phyloP scores from a whole-genome alignment of 345 rosid genomes.

The Eutrema yunnanense region DNA sequence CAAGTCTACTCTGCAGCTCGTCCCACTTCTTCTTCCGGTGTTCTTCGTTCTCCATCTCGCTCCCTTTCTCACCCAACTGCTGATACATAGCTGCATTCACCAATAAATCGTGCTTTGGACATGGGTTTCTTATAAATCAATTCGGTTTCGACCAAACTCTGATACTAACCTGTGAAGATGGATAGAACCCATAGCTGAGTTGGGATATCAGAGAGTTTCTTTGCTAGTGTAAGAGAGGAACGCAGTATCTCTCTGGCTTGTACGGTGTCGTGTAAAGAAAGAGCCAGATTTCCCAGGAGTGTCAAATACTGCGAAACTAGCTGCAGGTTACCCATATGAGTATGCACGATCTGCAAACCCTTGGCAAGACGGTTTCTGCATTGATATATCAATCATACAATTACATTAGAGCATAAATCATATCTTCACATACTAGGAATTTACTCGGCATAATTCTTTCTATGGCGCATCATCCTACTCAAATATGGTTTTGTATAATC shows the following conservation, averaged over 20 bases:
- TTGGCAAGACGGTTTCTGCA: constrained; percentile 88
- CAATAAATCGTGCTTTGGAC: not conserved
- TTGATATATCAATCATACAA: not conserved
- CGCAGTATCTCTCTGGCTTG: constrained; percentile 96
- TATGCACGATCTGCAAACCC: constrained; percentile 91
- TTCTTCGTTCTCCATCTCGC: constrained; percentile 91
- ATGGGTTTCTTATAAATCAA: not conserved
- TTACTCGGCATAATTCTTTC: not conserved
- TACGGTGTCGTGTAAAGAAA: constrained; percentile 80
- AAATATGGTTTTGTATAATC: not conserved
- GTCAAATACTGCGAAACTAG: constrained; percentile 92
- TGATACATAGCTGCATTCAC: constrained; percentile 51
- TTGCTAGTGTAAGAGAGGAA: constrained; percentile 84
- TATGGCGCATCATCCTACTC: not conserved
- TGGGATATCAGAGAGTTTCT: constrained; percentile 84
- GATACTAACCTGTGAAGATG: constrained; percentile 61
- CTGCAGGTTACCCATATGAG: constrained; percentile 92
- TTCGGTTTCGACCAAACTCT: not conserved
- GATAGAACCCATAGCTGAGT: constrained; percentile 97
- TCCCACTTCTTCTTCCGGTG: constrained; percentile 58
- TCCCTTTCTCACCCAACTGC: constrained; percentile 76
- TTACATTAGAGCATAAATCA: not conserved
- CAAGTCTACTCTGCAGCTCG: constrained; percentile 77
- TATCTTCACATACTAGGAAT: not conserved
- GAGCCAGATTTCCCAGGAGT: constrained; percentile 85